These are phyloP conservation scores for Neurospora terricola DNA, from an alignment of 495 filamentous ascomycete species.

Conservation along the genomic window DNA sequence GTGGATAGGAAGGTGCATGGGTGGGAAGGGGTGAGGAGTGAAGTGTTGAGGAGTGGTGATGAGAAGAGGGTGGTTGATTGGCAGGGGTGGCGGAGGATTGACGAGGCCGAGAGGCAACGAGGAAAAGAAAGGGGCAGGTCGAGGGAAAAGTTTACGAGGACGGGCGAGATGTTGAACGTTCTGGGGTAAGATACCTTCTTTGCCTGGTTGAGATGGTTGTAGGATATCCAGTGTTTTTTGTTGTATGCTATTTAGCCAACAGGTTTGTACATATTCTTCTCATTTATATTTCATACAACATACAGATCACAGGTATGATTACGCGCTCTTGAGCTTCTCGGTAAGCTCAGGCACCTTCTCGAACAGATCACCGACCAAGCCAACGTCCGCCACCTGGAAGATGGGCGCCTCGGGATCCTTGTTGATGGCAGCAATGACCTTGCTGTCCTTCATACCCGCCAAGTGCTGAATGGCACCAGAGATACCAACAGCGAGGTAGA, in stretches of 20 bases:
- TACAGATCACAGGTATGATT: slow-evolving; percentile 9
- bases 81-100: slow-evolving; percentile 81
- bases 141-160: slow-evolving; percentile 73
- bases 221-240: neutral
- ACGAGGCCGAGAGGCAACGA: slow-evolving; percentile 59
- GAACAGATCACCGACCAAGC: slow-evolving; percentile 90
- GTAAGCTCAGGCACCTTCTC: slow-evolving; percentile 93
- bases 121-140: slow-evolving; percentile 61
- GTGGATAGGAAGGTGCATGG: slow-evolving; percentile 39
- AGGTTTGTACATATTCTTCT: neutral
- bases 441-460: slow-evolving; percentile 99
- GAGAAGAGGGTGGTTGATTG: slow-evolving; percentile 52
- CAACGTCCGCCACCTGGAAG: slow-evolving; percentile 95
- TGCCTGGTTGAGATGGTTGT: neutral
- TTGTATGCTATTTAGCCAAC: neutral
- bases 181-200: neutral
- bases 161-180: slow-evolving; percentile 70
- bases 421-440: slow-evolving; percentile 98
- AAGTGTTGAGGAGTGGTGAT: slow-evolving; percentile 22
- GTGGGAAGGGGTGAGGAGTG: slow-evolving; percentile 62
- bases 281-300: neutral
- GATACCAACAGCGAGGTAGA: slow-evolving; percentile 93
- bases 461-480: slow-evolving; percentile 96
- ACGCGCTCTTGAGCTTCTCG: slow-evolving; percentile 73
- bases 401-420: slow-evolving; percentile 96